Base-by-base conservation (phyloP, 306 rosid genomes). In the Lathyrus oleraceus region DNA sequence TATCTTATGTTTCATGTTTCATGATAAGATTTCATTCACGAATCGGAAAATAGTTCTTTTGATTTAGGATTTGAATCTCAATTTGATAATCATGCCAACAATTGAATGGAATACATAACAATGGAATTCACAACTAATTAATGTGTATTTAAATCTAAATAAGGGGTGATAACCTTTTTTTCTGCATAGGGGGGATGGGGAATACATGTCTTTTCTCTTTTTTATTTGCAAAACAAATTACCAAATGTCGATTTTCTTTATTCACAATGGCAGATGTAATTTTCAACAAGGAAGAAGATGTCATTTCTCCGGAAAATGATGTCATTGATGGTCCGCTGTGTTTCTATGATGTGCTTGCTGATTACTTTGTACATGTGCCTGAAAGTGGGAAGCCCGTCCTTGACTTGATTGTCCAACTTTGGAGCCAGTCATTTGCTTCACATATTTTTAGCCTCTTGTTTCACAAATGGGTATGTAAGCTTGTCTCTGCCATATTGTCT, bases 341-440 rank as follows among this genome's bases (percentile, higher is more conserved):
- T 79, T 95, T 89, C 84, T 86, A 86, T 61, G 99, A 91, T 68
- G 96, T 95, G 60, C 97, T 94, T 79, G 97, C 96, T 70, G 95
- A 91, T 79, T 89, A 87, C 74, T 91, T 86, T 89, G 96, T 89
- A 53, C 72, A 40, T 74, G 82, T 77, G 45, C 87, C 96, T 45
- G 97, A 86, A 73, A 85, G 82, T 48, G 91, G 95, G 67, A 87
- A 95, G 69, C 87, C 92, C 67, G 82, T 91, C 84, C 92, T 95
- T 68, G 92, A 95, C 78, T 70, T 89, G 86, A 83, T 91, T 71
- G 95, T 95, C 77, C 90, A 87, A 85, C 92, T 87, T 9, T 95
- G 99, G 99, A 95, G 99, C 81, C 99, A 95, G 76, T 95, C 96
- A 51, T 91, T 95, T 85, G 91, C 97, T 28, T 95, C 96, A 15